Conservation (phyloP, 805 yeast species). For the Metschnikowia amazonensis region DNA sequence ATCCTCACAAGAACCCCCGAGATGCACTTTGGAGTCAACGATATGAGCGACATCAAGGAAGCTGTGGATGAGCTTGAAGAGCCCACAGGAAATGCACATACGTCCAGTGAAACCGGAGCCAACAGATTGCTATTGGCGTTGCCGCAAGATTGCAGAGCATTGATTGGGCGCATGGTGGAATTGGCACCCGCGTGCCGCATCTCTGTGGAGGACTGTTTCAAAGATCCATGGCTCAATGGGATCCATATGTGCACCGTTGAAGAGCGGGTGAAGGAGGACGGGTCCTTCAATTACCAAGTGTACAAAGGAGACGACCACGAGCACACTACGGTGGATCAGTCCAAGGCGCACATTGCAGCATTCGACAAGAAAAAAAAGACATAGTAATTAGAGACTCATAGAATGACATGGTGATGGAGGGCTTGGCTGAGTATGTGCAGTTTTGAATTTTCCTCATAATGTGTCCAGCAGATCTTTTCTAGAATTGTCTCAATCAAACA, state of each 20-base stretch:
- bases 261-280: conserved; percentile 36
- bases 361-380: conserved; percentile 74
- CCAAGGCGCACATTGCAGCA: conserved; percentile 93
- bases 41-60: conserved; percentile 21
- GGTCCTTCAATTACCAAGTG: conserved; percentile 35
- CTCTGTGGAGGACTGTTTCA: conserved; percentile 72
- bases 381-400: background rate
- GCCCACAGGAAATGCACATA: conserved; percentile 42
- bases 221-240: conserved; percentile 63
- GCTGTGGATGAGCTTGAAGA: conserved; percentile 19
- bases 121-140: conserved; percentile 66
- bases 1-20: conserved; percentile 51
- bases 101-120: conserved; percentile 66
- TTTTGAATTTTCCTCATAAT: no score
- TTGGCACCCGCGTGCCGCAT: conserved; percentile 84
- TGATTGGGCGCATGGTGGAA: conserved; percentile 74
- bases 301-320: conserved; percentile 57
- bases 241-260: conserved; percentile 68
- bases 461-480: no score
- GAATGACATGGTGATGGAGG: no score
- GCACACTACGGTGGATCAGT: conserved; percentile 87
- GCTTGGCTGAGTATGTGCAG: no score
- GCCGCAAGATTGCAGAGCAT: conserved; percentile 63
- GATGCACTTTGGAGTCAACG: conserved; percentile 22
- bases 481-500: no score